Evolutionary conservation across 2,329 filamentous ascomycete species (phyloP), one percentile per base, ranked within the genome.

Genomic region (Domatiomyces globalis): DNA sequence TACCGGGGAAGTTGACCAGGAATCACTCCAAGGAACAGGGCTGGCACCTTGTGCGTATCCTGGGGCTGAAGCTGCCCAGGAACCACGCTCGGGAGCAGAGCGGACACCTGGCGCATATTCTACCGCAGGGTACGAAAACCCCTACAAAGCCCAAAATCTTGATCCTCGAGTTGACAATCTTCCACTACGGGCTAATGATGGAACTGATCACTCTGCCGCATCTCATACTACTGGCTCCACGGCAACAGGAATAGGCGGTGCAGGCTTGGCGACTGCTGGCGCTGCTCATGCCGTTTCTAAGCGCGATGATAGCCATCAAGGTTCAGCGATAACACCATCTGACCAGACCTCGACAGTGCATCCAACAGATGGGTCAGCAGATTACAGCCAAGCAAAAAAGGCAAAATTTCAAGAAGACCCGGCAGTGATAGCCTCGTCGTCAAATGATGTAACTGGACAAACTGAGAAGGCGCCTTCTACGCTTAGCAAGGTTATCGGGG

Each of bases 401-500:
- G 10, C 33, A 39, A 4, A 15, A 15, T 39, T 15, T 15, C 33
- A 39, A 39, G 33, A 39, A 39, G 33, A 39, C 15, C 5, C 33
- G 33, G 47, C 44, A 47, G n/a, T 10, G 10, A 47, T 27, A 10
- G 19, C 9, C 15, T n/a, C n/a, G 15, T 10, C 33, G 27, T 17
- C 43, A 8, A 27, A 27, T 25, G 18, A 18, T 15, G n/a, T 10
- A 20, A 47, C 22, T 25, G 22, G 22, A 25, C 22, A 25, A 6
- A 25, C 22, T 25, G 22, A 25, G 22, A 36, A 50, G 17, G 18
- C 43, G 20, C 47, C 53, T 33, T 48, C 55, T 4, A 53, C 53
- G 22, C 33, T 59, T 10, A 54, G 51, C 12, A 56, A 53, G 44
- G 55, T 57, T 7, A 44, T 60, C 5, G 58, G 52, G 27, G 58